Percentiles rank a stretch among this genome's conserved stretches.
These are phyloP conservation scores for Lipomyces japonicus DNA, from an alignment of 805 yeast genomes.

Conservation along the genomic window DNA sequence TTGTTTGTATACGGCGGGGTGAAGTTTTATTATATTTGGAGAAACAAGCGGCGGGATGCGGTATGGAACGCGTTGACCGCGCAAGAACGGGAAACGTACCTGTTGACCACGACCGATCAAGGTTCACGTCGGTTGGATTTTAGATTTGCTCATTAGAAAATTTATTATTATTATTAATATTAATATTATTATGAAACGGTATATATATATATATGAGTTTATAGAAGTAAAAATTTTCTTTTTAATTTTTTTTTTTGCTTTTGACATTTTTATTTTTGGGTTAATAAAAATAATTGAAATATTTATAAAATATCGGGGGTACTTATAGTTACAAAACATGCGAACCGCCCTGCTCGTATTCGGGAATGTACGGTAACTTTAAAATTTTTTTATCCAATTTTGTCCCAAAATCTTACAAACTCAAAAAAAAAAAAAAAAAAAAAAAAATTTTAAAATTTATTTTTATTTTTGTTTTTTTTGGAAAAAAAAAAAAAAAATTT, in stretches of 20 bases:
- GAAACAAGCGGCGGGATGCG: slow-evolving; percentile 40
- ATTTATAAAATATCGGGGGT: too few species aligned
- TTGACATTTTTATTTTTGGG: too few species aligned
- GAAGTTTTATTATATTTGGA: slow-evolving; percentile 36
- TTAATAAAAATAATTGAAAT: too few species aligned
- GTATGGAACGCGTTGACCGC: slow-evolving; percentile 51
- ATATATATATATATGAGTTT: too few species aligned
- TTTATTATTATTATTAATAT: not conserved
- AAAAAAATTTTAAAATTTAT: not conserved
- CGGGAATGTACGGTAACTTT: too few species aligned
- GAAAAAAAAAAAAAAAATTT: not conserved
- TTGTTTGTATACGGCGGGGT: slow-evolving; percentile 30
- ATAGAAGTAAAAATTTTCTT: too few species aligned
- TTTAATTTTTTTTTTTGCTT: too few species aligned
- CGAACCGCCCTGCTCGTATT: too few species aligned
- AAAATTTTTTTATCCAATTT: too few species aligned
- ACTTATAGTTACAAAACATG: too few species aligned
- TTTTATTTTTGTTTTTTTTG: not conserved
- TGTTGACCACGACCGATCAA: slow-evolving; percentile 45
- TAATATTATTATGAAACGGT: too few species aligned
- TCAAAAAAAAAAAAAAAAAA: not conserved
- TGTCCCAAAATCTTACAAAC: too few species aligned
- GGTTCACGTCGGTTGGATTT: slow-evolving; percentile 61
- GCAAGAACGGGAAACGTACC: slow-evolving; percentile 51
- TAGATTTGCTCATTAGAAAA: slow-evolving; percentile 35